phyloP scores from a whole-genome alignment of 1,284 basidiomycete species.

The Inonotus obliquus region DNA sequence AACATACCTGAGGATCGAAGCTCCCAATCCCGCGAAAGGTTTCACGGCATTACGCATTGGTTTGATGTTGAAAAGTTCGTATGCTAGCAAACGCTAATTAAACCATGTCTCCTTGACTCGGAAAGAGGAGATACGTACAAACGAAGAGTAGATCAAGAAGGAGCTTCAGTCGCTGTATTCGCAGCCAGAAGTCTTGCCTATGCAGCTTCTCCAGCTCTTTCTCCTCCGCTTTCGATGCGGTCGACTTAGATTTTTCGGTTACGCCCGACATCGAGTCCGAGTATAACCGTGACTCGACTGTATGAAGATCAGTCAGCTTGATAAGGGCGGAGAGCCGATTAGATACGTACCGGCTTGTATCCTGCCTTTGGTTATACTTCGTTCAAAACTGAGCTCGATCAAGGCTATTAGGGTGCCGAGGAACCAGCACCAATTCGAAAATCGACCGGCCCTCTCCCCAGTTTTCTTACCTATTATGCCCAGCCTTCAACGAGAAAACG shows the following conservation, averaged over 20 bases:
- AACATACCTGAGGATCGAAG: slow-evolving; percentile 65
- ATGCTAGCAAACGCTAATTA: slow-evolving; percentile 34
- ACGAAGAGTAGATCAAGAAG: slow-evolving; percentile 80
- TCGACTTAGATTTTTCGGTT: slow-evolving; percentile 64
- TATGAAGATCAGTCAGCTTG: background rate
- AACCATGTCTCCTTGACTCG: background rate
- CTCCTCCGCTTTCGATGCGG: slow-evolving; percentile 56
- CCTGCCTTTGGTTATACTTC: slow-evolving; percentile 47
- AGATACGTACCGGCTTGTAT: slow-evolving; percentile 50
- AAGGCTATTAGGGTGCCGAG: slow-evolving; percentile 68
- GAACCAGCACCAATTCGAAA: slow-evolving; percentile 83
- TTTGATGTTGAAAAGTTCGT: slow-evolving; percentile 53
- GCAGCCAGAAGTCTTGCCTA: slow-evolving; percentile 71
- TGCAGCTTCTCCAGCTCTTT: slow-evolving; percentile 63
- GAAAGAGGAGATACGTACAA: slow-evolving; percentile 51
- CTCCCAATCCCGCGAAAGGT: slow-evolving; percentile 58
- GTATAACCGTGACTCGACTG: slow-evolving; percentile 69
- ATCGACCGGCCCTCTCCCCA: slow-evolving; percentile 62
- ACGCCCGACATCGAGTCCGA: slow-evolving; percentile 66
- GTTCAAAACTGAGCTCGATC: slow-evolving; percentile 75
- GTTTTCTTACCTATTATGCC: slow-evolving; percentile 59
- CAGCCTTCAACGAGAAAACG: slow-evolving; percentile 28
- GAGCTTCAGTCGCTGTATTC: slow-evolving; percentile 62
- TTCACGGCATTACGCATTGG: slow-evolving; percentile 57
- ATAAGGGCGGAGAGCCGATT: slow-evolving; percentile 13